phyloP scores from a whole-genome alignment of 192 early-diverging fungal genomes.

The Rhizoclosmatium globosum region DNA sequence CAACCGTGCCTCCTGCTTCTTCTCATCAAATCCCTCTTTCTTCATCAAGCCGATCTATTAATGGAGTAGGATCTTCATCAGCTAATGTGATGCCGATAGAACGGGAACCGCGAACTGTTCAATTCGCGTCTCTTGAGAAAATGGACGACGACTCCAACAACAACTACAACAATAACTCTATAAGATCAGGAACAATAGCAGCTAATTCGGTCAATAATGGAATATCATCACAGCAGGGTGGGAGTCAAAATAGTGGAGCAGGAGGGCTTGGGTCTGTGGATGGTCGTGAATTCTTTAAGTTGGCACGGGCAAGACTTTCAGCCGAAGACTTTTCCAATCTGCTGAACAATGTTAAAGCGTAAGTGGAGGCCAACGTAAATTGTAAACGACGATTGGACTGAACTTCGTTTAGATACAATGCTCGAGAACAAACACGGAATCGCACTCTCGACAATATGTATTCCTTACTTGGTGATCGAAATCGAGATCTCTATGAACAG shows the following conservation, averaged over 20 bases:
- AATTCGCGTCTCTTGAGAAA: neutral
- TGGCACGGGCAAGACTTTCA: slow-evolving; percentile 6
- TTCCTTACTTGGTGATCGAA: slow-evolving; percentile 4
- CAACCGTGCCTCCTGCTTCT: too few species aligned
- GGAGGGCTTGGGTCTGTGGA: slow-evolving; percentile 16
- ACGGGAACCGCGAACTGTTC: neutral
- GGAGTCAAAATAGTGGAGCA: neutral
- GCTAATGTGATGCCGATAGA: neutral
- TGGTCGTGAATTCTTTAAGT: slow-evolving; percentile 29
- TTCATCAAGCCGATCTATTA: too few species aligned
- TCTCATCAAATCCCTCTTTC: too few species aligned
- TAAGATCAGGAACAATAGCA: neutral
- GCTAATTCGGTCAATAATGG: neutral
- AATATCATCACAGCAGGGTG: neutral
- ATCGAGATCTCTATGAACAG: slow-evolving; percentile 25
- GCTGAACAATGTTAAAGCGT: slow-evolving; percentile 32
- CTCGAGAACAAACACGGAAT: slow-evolving; percentile 13
- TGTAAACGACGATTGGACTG: too few species aligned
- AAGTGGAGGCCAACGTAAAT: neutral
- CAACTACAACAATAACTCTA: too few species aligned
- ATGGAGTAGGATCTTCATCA: neutral
- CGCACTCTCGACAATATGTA: slow-evolving; percentile 5
- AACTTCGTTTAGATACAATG: slow-evolving; percentile 17
- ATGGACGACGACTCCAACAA: neutral
- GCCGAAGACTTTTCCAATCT: slow-evolving; percentile 26